Evolutionary conservation across 495 filamentous ascomycete species (phyloP), one percentile per base, ranked within the genome.

Genomic region (Neurospora sp.): DNA sequence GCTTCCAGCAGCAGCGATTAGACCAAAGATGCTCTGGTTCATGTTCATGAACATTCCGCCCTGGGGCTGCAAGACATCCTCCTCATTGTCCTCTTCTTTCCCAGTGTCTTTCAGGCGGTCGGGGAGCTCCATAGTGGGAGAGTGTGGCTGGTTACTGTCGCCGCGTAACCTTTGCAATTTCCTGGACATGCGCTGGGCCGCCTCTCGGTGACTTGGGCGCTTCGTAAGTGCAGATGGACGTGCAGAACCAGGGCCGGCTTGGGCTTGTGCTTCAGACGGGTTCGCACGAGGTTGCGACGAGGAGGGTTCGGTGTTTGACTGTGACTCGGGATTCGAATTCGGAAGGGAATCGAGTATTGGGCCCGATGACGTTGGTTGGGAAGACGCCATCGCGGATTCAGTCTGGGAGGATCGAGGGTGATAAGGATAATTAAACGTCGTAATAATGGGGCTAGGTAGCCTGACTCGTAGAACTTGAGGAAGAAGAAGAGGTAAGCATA

Each of bases 21-120:
- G 87, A 70, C 93, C 94, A 81, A 98, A 97, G 70, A 99, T 87
- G 69, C 93, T 95, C 82, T 98, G 94, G 81, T 98, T 95, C 92
- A 97, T 92, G 75, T 93, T 92, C 85, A 86, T 85, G 65, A 84
- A 83, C 78, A 86, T 84, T 69, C 81, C 79, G 9, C 84, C 80
- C 4, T 89, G 88, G 31, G 90, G 90, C 16, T 89, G 89, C 70
- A 91, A 86, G 59, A 91, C 91, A 81, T 96, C 94, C 71, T 94
- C 88, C 38, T 87, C 86, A n/a, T 73, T 74, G 31, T 87, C 86
- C 4, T 74, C 77, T 37, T 82, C 80, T 79, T 94, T 92, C 46
- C 89, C 90, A 46, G 90, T 89, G 78, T 93, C 89, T 77, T 87
- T 89, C 68, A 97, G 87, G 35, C 89, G 89, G 18, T 95, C 93